Evolutionary conservation across 768 basidiomycete genomes (phyloP).

Genomic region (Lactarius pseudohatsudake): DNA sequence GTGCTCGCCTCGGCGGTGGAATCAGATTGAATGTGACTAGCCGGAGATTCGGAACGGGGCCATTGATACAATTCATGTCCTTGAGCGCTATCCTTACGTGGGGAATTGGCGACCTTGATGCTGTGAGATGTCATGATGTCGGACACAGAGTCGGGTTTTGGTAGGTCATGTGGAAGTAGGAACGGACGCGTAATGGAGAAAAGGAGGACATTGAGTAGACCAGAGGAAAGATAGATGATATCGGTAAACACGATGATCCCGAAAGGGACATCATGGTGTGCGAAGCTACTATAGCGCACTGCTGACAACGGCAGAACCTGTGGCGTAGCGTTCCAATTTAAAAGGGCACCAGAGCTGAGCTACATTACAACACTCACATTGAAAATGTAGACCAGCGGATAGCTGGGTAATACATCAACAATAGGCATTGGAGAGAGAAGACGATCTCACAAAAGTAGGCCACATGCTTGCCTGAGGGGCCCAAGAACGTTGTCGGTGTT

Average conservation of each 20-base stretch:
- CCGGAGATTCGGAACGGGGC: slow-evolving; percentile 1
- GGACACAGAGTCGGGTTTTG: background rate
- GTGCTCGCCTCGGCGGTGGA: slow-evolving; percentile 15
- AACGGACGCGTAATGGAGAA: slow-evolving; percentile 41
- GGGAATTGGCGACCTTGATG: background rate
- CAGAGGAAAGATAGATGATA: slow-evolving; percentile 44
- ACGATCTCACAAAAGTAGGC: slow-evolving; percentile 1
- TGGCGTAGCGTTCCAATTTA: background rate
- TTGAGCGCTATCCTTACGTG: background rate
- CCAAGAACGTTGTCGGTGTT: background rate
- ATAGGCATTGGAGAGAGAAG: background rate
- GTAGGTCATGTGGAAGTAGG: slow-evolving; percentile 35
- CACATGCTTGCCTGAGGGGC: background rate
- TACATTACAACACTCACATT: slow-evolving; percentile 31
- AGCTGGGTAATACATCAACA: slow-evolving; percentile 35
- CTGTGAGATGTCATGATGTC: background rate
- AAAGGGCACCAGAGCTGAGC: background rate
- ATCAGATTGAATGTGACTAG: background rate
- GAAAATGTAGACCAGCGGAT: slow-evolving; percentile 44
- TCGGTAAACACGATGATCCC: slow-evolving; percentile 41
- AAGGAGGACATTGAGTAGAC: slow-evolving; percentile 46
- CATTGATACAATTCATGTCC: background rate
- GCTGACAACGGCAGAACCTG: slow-evolving; percentile 42
- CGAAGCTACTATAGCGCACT: slow-evolving; percentile 42
- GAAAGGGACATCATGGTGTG: slow-evolving; percentile 35